These are phyloP conservation scores for Rhododendron molle DNA, from an alignment of 148 eudicot genomes.

Conservation along the genomic window DNA sequence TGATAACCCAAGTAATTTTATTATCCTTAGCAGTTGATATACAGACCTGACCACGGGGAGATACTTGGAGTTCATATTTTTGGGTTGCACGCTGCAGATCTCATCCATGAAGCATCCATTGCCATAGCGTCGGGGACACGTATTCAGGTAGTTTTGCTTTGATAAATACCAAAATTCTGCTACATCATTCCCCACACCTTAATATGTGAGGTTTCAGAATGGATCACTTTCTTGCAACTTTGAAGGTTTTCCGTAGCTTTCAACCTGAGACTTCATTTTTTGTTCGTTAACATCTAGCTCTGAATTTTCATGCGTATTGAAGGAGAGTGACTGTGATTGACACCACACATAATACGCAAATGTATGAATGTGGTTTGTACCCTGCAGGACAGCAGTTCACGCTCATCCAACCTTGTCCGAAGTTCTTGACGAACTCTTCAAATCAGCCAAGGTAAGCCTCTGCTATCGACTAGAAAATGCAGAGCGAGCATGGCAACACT, in stretches of 20 bases:
- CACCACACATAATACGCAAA: background rate
- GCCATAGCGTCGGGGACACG: constrained; percentile 81
- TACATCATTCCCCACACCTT: background rate
- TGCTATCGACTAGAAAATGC: background rate
- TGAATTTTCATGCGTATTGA: too few species aligned
- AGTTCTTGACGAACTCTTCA: constrained; percentile 60
- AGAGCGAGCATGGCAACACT: background rate
- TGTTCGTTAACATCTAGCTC: too few species aligned
- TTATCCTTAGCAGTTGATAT: too few species aligned
- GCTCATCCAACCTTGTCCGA: constrained; percentile 93
- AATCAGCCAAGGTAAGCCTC: constrained; percentile 65
- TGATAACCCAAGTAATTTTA: too few species aligned
- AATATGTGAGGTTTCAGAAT: too few species aligned
- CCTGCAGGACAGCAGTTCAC: constrained; percentile 83
- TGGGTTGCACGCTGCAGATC: constrained; percentile 88
- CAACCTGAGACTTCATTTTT: too few species aligned
- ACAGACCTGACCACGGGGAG: too few species aligned
- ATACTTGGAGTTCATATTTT: constrained; percentile 49
- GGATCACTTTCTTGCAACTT: too few species aligned
- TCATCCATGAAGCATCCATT: constrained; percentile 94
- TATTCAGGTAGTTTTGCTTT: constrained; percentile 42
- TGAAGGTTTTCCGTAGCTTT: too few species aligned
- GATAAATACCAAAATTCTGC: background rate
- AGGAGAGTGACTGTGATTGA: too few species aligned
- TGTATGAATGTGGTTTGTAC: background rate